A percentile compares a stretch with the other conserved stretches of the same genome.
phyloP scores from a whole-genome alignment of 2,329 filamentous ascomycete species.

The Lachnellula subtilissima region DNA sequence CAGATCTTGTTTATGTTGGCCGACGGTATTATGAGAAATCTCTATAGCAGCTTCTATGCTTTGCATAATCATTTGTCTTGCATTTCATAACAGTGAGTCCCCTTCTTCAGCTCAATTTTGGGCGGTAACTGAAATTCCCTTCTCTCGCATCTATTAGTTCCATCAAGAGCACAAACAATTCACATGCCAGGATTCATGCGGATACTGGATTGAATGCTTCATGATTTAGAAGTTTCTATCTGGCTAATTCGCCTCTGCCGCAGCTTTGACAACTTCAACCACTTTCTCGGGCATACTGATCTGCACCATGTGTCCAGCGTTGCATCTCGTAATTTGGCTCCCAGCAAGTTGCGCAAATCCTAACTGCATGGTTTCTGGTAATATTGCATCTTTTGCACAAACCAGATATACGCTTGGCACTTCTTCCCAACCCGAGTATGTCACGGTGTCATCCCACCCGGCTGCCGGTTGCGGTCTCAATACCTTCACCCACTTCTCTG shows the following conservation, averaged over 20 bases:
- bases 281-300: constrained; percentile 11
- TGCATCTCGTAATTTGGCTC: constrained; percentile 5
- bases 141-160: too few relatives aligned
- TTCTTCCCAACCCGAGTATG: constrained; percentile 5
- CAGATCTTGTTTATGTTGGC: too few relatives aligned
- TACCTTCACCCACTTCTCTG: constrained; percentile 7
- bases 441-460: constrained; percentile 6
- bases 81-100: too few relatives aligned
- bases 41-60: too few relatives aligned
- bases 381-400: constrained; percentile 5
- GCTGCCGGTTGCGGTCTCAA: constrained; percentile 5
- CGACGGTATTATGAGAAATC: too few relatives aligned
- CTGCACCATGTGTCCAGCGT: constrained; percentile 9
- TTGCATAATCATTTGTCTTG: too few relatives aligned
- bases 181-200: too few relatives aligned
- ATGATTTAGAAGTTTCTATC: too few relatives aligned
- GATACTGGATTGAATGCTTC: too few relatives aligned
- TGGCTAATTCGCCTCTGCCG: not conserved
- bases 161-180: too few relatives aligned
- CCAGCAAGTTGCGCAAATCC: constrained; percentile 1
- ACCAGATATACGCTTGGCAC: constrained; percentile 7
- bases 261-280: constrained; percentile 7
- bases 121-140: too few relatives aligned
- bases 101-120: too few relatives aligned
- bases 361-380: not conserved